Conservation (phyloP, 306 rosid species). For the Aeschynomene evenia region DNA sequence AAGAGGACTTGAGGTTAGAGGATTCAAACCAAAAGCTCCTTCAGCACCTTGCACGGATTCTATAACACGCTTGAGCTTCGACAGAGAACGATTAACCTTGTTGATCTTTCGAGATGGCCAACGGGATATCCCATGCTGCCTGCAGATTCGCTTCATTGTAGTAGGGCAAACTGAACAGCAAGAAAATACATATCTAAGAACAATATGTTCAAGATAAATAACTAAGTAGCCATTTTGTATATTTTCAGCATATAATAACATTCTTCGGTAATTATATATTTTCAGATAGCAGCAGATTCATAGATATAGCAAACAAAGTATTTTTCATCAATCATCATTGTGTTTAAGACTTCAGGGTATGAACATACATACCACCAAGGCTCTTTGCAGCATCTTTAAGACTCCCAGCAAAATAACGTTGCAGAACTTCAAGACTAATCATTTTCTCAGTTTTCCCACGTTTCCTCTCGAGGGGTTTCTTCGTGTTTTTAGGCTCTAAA, state of each 20-base stretch:
- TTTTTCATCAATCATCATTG: constrained; percentile 1
- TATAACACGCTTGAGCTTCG: constrained; percentile 84
- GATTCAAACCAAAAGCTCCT: constrained; percentile 69
- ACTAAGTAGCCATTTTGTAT: not conserved
- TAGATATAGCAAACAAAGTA: constrained; percentile 1
- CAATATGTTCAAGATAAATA: constrained; percentile 6
- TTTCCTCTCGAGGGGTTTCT: constrained; percentile 68
- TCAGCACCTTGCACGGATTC: constrained; percentile 93
- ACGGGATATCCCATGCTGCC: constrained; percentile 98
- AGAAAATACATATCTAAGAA: constrained; percentile 23
- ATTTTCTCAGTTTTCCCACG: constrained; percentile 97
- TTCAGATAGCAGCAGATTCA: not conserved
- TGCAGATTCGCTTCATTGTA: constrained; percentile 96
- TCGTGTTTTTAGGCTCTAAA: constrained; percentile 47
- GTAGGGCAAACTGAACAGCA: constrained; percentile 87
- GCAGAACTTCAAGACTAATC: constrained; percentile 84
- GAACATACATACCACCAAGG: constrained; percentile 81
- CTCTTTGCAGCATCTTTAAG: constrained; percentile 99
- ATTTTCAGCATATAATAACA: not conserved
- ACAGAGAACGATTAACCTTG: constrained; percentile 85
- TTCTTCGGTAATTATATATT: constrained; percentile 1
- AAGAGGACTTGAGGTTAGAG: constrained; percentile 59
- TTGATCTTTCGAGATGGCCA: constrained; percentile 99
- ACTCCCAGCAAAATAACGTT: constrained; percentile 88
- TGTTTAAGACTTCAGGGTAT: not conserved